A percentile compares a stretch with the other conserved stretches of the same genome.
These are phyloP conservation scores for Irpex sp. DNA, from an alignment of 1,284 basidiomycete species.

Conservation along the genomic window DNA sequence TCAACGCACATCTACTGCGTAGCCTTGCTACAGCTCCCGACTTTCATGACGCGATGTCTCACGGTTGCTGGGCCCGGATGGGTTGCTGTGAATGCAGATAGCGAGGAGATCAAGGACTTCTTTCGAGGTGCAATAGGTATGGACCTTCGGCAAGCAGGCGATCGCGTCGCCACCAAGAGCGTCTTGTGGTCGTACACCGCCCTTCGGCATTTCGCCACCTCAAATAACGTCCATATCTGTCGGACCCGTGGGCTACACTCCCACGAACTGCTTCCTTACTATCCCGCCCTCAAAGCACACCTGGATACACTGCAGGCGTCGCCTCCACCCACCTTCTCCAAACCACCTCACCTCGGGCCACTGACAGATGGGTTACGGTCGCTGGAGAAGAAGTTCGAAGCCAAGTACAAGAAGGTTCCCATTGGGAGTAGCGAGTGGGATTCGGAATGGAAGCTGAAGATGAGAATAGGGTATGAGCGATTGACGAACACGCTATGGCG, in stretches of 20 bases:
- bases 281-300: constrained; percentile 53
- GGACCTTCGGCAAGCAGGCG: constrained; percentile 70
- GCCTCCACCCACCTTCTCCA: constrained; percentile 50
- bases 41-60: constrained; percentile 59
- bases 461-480: constrained; percentile 59
- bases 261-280: constrained; percentile 55
- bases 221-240: constrained; percentile 63
- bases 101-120: constrained; percentile 68
- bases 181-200: constrained; percentile 75
- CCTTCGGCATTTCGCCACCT: constrained; percentile 65
- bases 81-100: constrained; percentile 60
- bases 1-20: constrained; percentile 63
- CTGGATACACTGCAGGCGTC: constrained; percentile 54
- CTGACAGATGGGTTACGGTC: constrained; percentile 51
- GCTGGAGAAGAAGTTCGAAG: constrained; percentile 57
- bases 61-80: constrained; percentile 59
- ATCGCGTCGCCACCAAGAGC: constrained; percentile 71
- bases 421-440: constrained; percentile 39
- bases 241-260: constrained; percentile 61
- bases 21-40: constrained; percentile 58
- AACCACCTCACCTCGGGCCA: constrained; percentile 59
- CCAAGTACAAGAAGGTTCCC: constrained; percentile 38
- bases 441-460: constrained; percentile 51
- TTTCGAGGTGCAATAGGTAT: constrained; percentile 62
- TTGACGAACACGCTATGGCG: constrained; percentile 59